Evolutionary conservation across 139 green algal genomes (phyloP).

Genomic region (Chlamydomonas sp.): DNA sequence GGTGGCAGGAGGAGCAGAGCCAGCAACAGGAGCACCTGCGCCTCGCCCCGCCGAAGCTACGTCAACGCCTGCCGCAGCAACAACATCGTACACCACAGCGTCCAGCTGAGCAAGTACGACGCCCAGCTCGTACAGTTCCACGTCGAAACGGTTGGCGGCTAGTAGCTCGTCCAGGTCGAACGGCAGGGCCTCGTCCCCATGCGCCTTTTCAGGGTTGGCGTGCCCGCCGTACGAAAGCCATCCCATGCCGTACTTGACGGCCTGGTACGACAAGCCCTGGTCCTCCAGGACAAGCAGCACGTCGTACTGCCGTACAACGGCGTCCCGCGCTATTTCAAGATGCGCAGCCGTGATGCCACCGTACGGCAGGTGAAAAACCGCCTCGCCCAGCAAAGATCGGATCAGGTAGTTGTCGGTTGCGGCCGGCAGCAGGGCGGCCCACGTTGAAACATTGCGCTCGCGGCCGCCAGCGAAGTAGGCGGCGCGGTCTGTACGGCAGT

Average conservation of each 20-base stretch:
- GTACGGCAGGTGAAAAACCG: slow-evolving; percentile 19
- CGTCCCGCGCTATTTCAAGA: background rate
- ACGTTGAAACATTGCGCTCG: background rate
- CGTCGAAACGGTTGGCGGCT: background rate
- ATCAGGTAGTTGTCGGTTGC: slow-evolving; percentile 42
- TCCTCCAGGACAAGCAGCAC: slow-evolving; percentile 45
- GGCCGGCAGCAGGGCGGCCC: background rate
- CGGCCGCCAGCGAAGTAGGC: background rate
- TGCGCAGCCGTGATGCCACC: background rate
- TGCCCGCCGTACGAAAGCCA: background rate
- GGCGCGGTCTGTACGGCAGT: background rate
- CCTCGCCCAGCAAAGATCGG: slow-evolving; percentile 33
- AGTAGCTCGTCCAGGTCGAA: background rate
- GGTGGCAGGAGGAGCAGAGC: too few species aligned
- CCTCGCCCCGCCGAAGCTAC: too few species aligned
- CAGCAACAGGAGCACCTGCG: too few species aligned
- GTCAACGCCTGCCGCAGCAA: background rate
- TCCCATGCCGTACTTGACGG: slow-evolving; percentile 25
- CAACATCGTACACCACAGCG: slow-evolving; percentile 7
- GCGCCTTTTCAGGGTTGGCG: background rate
- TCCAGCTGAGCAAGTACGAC: slow-evolving; percentile 6
- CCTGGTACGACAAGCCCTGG: background rate
- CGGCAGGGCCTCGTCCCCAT: background rate
- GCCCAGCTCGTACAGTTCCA: slow-evolving; percentile 12
- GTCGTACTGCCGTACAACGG: slow-evolving; percentile 28